Evolutionary conservation across 1,284 basidiomycete genomes (phyloP).

Genomic region (Cerrena zonata): DNA sequence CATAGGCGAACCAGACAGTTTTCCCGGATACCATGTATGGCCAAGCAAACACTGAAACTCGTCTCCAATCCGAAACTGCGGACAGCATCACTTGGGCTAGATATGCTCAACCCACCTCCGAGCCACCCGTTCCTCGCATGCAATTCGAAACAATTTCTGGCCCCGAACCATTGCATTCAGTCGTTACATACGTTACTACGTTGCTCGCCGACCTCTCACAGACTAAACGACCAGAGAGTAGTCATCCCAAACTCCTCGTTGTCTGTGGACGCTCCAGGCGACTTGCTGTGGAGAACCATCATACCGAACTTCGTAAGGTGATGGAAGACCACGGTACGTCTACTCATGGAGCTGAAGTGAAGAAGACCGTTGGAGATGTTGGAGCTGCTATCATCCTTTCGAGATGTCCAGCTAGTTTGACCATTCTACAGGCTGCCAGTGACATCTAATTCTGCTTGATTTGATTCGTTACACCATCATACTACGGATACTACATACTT

Average conservation of each 20-base stretch:
- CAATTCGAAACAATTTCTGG: conserved; percentile 50
- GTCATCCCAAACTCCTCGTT: conserved; percentile 42
- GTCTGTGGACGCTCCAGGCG: conserved; percentile 68
- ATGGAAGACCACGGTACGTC: conserved; percentile 51
- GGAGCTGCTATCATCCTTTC: conserved; percentile 66
- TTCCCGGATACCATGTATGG: conserved; percentile 45
- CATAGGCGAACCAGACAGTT: conserved; percentile 13
- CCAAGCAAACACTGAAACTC: conserved; percentile 34
- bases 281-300: conserved; percentile 59
- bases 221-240: conserved; percentile 18
- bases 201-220: conserved; percentile 14
- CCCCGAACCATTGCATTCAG: conserved; percentile 49
- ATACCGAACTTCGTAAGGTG: conserved; percentile 57
- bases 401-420: conserved; percentile 53
- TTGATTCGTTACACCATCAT: no score
- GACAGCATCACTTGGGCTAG: conserved; percentile 37
- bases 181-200: conserved; percentile 31
- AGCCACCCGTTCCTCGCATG: conserved; percentile 43
- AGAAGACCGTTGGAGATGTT: conserved; percentile 80
- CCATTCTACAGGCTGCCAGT: conserved; percentile 73
- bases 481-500: no score
- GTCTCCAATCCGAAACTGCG: conserved; percentile 41
- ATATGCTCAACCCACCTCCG: conserved; percentile 32
- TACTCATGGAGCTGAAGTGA: conserved; percentile 43
- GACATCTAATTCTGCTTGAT: no score